A percentile compares a stretch with the other conserved stretches of the same genome.
phyloP scores from a whole-genome alignment of 345 rosid species.

The Euphorbia pulcherrima region DNA sequence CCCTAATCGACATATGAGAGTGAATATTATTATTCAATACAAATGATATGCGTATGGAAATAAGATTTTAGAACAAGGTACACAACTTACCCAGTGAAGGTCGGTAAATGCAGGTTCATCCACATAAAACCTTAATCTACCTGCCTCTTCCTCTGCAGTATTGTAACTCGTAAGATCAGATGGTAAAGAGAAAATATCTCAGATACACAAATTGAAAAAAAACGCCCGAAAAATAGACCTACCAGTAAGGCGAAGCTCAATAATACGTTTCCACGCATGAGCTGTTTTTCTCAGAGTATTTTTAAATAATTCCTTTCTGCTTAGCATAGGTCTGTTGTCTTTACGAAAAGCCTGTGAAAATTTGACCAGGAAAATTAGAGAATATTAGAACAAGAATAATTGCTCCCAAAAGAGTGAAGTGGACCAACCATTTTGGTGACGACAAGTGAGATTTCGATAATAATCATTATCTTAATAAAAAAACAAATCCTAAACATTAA shows the following conservation, averaged over 20 bases:
- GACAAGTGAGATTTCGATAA: not conserved
- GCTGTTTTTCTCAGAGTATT: constrained; percentile 79
- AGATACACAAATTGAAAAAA: not conserved
- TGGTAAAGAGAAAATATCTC: not conserved
- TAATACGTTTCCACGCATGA: constrained; percentile 84
- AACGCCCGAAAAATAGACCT: not conserved
- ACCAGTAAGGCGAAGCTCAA: constrained; percentile 87
- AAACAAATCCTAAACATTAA: not conserved
- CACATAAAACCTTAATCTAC: constrained; percentile 51
- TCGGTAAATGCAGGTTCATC: constrained; percentile 88
- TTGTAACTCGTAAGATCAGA: not conserved
- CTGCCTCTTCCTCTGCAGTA: constrained; percentile 83
- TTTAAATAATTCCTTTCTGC: constrained; percentile 91
- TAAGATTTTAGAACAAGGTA: not conserved
- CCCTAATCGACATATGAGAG: constrained; percentile 46
- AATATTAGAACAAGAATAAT: not conserved
- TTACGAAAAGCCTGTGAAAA: constrained; percentile 60
- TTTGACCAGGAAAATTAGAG: not conserved
- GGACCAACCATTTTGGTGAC: too few species aligned
- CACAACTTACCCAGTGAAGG: constrained; percentile 84
- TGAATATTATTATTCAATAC: not conserved
- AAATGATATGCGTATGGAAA: constrained; percentile 2
- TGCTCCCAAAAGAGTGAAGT: not conserved
- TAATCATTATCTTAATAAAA: not conserved
- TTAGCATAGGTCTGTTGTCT: constrained; percentile 60